Percentiles rank a stretch among this genome's conserved stretches.
Evolutionary conservation across 23 red algal genomes (phyloP).

Genomic region (Gracilariopsis chorda): DNA sequence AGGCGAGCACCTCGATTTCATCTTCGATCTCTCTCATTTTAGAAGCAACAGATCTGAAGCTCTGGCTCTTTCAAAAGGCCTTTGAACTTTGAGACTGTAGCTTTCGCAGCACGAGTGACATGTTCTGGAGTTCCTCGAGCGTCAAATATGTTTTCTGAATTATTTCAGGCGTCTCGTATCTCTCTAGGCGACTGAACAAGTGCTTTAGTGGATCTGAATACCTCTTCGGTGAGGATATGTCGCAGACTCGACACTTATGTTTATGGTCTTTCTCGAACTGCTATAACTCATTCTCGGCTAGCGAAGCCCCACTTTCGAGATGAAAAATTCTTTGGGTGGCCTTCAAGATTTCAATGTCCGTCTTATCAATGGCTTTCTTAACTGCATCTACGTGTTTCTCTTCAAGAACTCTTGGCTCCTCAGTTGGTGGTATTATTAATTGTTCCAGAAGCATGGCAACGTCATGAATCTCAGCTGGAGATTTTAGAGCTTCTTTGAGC

Average conservation of each 20-base stretch:
- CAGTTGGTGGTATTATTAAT: background rate
- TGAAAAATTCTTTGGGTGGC: slow-evolving; percentile 43
- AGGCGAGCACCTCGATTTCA: background rate
- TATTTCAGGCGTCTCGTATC: slow-evolving; percentile 21
- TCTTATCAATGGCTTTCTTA: background rate
- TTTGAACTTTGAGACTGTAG: slow-evolving; percentile 11
- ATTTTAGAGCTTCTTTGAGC: background rate
- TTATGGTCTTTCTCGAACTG: slow-evolving; percentile 39
- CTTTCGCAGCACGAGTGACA: background rate
- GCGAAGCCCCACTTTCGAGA: slow-evolving; percentile 41
- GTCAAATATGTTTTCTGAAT: background rate
- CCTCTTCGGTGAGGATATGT: slow-evolving; percentile 35
- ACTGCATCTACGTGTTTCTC: slow-evolving; percentile 35
- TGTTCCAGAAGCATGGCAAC: background rate
- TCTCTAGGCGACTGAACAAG: slow-evolving; percentile 6
- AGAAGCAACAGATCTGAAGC: background rate
- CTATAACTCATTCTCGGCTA: slow-evolving; percentile 40
- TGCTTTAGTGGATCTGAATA: slow-evolving; percentile 17
- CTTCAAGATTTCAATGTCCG: slow-evolving; percentile 19
- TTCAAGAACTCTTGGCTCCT: slow-evolving; percentile 4
- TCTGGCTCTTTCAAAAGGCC: background rate
- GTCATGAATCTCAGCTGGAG: background rate
- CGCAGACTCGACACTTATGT: slow-evolving; percentile 47
- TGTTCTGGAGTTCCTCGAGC: background rate
- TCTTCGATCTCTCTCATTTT: background rate